Evolutionary conservation across 2,329 filamentous ascomycete genomes (phyloP), one percentile per base, ranked within the genome.

Genomic region (Fusarium sp.): DNA sequence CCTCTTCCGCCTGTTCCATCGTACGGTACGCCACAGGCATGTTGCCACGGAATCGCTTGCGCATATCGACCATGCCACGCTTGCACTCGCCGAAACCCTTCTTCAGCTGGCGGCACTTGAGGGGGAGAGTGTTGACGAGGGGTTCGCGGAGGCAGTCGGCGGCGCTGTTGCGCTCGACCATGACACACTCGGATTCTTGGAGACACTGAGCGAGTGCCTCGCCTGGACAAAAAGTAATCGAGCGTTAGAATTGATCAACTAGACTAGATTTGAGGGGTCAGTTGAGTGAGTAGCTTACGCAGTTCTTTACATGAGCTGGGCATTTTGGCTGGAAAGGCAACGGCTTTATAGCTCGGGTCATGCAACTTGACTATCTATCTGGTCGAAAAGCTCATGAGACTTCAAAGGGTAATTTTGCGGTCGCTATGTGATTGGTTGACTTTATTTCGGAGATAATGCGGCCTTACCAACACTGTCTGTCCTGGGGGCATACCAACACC

Each of bases 281-380:
- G 40, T 33, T 26, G 28, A 44, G 16, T 28, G 49, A 42, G 49
- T 58, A 52, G 83, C 92, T 73, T 87, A 98, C 95, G 90, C 78
- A 99, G 92, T 81, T 98, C 95, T 88, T 94, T 93, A 84, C 96
- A 99, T 68, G 95, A 97, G 80, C 92, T 94, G 61, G 95, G 94
- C 96, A 98, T 97, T 56, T 79, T 84, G 79, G 56, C 42, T 59
- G 65, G 38, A 13, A 51, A 40, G 64, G 62, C 12, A 20, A 26
- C 58, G 61, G 26, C 26, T 62, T 60, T 51, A 56, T 49, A 62
- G 58, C 72, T 74, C 64, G 60, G 67, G 56, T 68, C 62, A 71
- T 70, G 50, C 28, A 60, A 41, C n/a, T 45, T 45, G 42, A 28
- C 58, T 20, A 31, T 38, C 58, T 20, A 31, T 41, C 26, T 42